A percentile compares a stretch with the other conserved stretches of the same genome.
Conservation (phyloP, 2,329 filamentous ascomycete species). For the Knufia fluminis region DNA sequence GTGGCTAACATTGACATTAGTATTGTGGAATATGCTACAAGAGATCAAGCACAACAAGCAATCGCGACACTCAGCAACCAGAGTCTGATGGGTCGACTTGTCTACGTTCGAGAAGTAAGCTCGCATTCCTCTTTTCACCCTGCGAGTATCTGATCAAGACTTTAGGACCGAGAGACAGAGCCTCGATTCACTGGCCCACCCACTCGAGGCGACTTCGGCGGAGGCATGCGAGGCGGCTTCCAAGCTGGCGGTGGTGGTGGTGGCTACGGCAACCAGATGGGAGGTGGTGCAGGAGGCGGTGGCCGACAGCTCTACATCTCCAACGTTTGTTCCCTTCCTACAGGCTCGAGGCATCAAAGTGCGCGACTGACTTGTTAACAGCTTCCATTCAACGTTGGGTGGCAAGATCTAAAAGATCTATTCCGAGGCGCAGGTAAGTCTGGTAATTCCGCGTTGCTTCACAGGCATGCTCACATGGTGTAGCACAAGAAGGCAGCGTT, state of each 20-base stretch:
- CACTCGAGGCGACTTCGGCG: conserved; percentile 54
- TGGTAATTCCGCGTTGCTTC: conserved; percentile 18
- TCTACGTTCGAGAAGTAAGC: conserved; percentile 91
- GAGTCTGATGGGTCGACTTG: conserved; percentile 94
- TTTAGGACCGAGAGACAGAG: conserved; percentile 90
- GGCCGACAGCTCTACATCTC: conserved; percentile 91
- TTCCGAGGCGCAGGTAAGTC: conserved; percentile 96
- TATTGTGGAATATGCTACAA: conserved; percentile 99
- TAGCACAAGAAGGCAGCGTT: conserved; percentile 58
- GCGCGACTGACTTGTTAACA: conserved; percentile 40
- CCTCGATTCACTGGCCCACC: conserved; percentile 82
- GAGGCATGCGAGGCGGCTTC: conserved; percentile 21
- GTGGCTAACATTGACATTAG: conserved; percentile 38
- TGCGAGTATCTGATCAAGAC: conserved; percentile 2
- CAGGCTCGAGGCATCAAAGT: conserved; percentile 19
- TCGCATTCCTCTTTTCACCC: not conserved
- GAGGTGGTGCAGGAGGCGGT: conserved; percentile 38
- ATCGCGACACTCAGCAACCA: conserved; percentile 98
- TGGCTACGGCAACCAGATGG: conserved; percentile 40
- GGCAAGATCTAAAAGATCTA: conserved; percentile 97
- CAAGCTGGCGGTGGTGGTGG: conserved; percentile 39
- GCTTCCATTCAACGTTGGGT: conserved; percentile 95
- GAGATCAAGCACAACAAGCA: conserved; percentile 96
- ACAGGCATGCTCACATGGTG: conserved; percentile 15
- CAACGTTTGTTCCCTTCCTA: conserved; percentile 68